Percentiles rank a stretch among this genome's conserved stretches.
Conservation (phyloP, 2,329 filamentous ascomycete genomes). For the Penicillium oxalicum region DNA sequence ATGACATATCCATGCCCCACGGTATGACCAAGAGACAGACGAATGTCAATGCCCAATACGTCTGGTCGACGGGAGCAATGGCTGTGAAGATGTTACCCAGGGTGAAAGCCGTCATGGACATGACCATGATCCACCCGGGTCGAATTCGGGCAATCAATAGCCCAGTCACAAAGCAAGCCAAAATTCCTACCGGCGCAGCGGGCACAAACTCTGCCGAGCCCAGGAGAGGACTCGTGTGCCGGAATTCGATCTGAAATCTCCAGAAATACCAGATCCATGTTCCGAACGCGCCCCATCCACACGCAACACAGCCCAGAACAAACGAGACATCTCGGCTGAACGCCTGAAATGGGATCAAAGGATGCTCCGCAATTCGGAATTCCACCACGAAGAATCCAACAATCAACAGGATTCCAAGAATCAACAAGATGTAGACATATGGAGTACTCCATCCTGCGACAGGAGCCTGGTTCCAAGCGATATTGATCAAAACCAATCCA, state of each 20-base stretch:
- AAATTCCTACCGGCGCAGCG: slow-evolving; percentile 24
- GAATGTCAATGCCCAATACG: slow-evolving; percentile 50
- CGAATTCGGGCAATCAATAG: slow-evolving; percentile 22
- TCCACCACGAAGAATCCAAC: slow-evolving; percentile 52
- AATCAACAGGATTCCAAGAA: slow-evolving; percentile 52
- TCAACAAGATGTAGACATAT: slow-evolving; percentile 53
- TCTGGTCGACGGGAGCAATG: slow-evolving; percentile 49
- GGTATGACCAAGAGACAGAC: neutral
- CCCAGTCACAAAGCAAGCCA: slow-evolving; percentile 26
- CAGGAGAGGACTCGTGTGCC: slow-evolving; percentile 21
- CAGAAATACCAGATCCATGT: slow-evolving; percentile 40
- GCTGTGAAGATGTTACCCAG: slow-evolving; percentile 38
- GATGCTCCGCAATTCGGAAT: slow-evolving; percentile 39
- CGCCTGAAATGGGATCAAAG: slow-evolving; percentile 53
- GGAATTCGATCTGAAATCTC: slow-evolving; percentile 26
- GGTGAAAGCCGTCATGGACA: slow-evolving; percentile 36
- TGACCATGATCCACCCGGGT: slow-evolving; percentile 21
- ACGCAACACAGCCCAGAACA: slow-evolving; percentile 37
- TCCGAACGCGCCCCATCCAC: slow-evolving; percentile 38
- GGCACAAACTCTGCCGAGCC: slow-evolving; percentile 29
- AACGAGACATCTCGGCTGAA: slow-evolving; percentile 27
- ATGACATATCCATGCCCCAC: slow-evolving; percentile 2
- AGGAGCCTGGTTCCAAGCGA: slow-evolving; percentile 62
- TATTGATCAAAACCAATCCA: slow-evolving; percentile 57
- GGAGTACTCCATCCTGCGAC: slow-evolving; percentile 53